A percentile compares a stretch with the other conserved stretches of the same genome.
Conservation (phyloP, 2,329 filamentous ascomycete genomes). For the Ascochyta viciae-villosae region DNA sequence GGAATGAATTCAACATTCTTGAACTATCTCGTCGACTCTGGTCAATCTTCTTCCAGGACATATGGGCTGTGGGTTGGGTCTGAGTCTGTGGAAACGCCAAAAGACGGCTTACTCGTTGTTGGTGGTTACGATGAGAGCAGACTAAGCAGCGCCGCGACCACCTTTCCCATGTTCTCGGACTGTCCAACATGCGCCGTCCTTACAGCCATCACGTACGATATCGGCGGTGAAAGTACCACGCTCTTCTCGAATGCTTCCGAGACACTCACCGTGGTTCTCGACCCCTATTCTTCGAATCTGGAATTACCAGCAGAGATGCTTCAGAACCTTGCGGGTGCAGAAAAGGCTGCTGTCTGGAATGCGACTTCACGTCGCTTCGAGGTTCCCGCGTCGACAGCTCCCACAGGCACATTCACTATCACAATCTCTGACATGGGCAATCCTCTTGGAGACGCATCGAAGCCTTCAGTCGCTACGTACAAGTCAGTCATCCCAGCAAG, state of each 20-base stretch:
- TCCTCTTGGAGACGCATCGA: constrained; percentile 21
- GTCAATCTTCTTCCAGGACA: constrained; percentile 26
- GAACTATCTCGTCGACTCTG: constrained; percentile 24
- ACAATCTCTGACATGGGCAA: constrained; percentile 24
- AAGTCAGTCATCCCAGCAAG: constrained; percentile 25
- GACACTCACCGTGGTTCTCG: constrained; percentile 21
- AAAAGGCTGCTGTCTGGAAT: constrained; percentile 27
- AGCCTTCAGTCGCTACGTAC: constrained; percentile 25
- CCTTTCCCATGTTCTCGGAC: constrained; percentile 28
- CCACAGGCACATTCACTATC: constrained; percentile 23
- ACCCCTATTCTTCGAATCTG: constrained; percentile 24
- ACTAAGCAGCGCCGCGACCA: constrained; percentile 20
- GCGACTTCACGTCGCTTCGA: constrained; percentile 23
- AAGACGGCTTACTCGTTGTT: constrained; percentile 25
- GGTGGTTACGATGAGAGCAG: constrained; percentile 26
- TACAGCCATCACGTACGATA: constrained; percentile 29
- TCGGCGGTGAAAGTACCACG: constrained; percentile 21
- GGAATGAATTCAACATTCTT: constrained; percentile 24
- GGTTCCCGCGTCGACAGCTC: constrained; percentile 21
- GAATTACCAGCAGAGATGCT: constrained; percentile 21
- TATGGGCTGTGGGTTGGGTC: constrained; percentile 28
- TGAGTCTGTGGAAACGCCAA: constrained; percentile 23
- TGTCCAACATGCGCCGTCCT: constrained; percentile 28
- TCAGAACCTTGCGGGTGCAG: constrained; percentile 20
- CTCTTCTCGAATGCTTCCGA: constrained; percentile 19